Base-by-base conservation (phyloP, 306 rosid genomes). In the Dicorynia guianensis region DNA sequence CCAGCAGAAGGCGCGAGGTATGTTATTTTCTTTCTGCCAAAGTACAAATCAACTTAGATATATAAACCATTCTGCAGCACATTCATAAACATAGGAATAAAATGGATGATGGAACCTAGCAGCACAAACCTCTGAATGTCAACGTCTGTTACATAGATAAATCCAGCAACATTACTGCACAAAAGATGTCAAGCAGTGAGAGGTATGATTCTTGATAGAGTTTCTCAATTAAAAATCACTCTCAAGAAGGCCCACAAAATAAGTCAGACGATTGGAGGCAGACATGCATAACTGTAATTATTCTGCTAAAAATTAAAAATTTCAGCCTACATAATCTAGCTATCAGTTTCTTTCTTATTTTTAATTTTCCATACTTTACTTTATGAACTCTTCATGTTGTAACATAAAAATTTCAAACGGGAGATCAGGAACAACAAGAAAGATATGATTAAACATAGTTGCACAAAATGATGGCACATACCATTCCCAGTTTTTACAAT, bases 131-230 rank as follows among this genome's bases (percentile, higher is more conserved):
- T 92, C 79, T 87, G 93, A 75, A 87, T 71, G 83, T 90, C 96
- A 58, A 95, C 20, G 82, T 95, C 97, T 11, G 98, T 95, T 64
- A 92, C 83, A 62, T 64, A 89, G 64, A 95, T 85, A 75, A 95
- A 95, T 36, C 98, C 98, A 36, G 97, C 97, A 71, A 92, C 92
- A 69, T 95, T 92, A 78, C 97, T 90, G 89, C 86, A 84, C 58
- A 74, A 76, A 33, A 75, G 8, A 74, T 9, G 75, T 30, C 56
- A 34, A 63, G 67, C 44, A 8, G 48, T 82, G 33, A 76, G 63
- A 59, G 25, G 18, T 19, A 20, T 17, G 35, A 11, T 50, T 50
- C 42, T 14, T 40, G 12, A 17, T 5, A 19, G 54, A 67, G 18
- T 59, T 11, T 5, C 2, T 11, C 58, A 17, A 19, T 15, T 11